These are phyloP conservation scores for Plasmodiophora brassicae DNA, from an alignment of 208 protist genomes.

Conservation along the genomic window DNA sequence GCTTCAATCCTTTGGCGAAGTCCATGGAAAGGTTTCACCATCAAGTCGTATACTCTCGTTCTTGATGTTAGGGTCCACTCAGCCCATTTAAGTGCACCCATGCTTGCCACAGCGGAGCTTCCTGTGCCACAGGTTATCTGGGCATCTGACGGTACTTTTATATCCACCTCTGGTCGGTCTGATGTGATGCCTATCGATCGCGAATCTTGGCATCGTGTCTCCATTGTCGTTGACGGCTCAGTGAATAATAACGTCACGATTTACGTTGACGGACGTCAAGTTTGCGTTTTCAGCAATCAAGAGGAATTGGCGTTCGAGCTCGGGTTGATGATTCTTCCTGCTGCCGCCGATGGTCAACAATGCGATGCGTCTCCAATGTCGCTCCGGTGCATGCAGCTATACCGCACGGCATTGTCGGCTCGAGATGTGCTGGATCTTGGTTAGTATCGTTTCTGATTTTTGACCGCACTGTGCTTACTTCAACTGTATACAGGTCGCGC, in stretches of 20 bases:
- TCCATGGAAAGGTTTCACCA: neutral
- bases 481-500: neutral
- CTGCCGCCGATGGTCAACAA: neutral
- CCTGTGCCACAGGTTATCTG: neutral
- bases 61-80: neutral
- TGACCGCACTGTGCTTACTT: neutral
- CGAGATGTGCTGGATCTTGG: neutral
- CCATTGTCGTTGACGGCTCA: neutral
- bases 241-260: neutral
- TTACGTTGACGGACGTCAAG: neutral
- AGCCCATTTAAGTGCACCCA: neutral
- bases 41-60: neutral
- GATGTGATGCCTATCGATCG: neutral
- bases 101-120: neutral
- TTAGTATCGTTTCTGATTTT: neutral
- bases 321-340: neutral
- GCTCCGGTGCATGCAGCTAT: neutral
- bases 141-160: neutral
- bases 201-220: neutral
- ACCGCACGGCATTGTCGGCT: neutral
- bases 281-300: neutral
- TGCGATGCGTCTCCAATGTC: neutral
- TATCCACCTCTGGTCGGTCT: neutral
- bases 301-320: neutral
- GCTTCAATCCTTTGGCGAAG: neutral